Base-by-base conservation (phyloP, 129 eudicot species). In the Calendula officinalis region DNA sequence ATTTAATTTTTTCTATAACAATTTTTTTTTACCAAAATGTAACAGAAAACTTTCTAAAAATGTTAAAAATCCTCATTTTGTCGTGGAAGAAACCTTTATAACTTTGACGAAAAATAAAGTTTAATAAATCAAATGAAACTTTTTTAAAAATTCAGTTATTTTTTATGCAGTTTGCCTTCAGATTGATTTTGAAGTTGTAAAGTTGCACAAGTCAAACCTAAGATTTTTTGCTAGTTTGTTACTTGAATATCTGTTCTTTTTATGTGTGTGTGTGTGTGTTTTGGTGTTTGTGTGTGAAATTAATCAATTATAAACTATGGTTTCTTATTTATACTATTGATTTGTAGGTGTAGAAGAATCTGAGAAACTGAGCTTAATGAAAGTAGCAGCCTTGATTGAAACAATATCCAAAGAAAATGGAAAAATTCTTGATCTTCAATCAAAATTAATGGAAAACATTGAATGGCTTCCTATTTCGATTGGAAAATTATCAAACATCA, bases 351-450 rank as follows among this genome's bases (percentile, higher is more conserved):
- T 62, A 33, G 81, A 67, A 52, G 79, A 76, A 48, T 11, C 48
- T 51, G 88, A 88, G 68, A 85, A 85, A 67, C 22, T 87, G 57
- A 85, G 87, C 64, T 58, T 91, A 64, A 74, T 85, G 82, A 71
- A 88, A 72, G 84, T 91, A 60, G 94, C 96, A 44, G 94, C 96
- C 57, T 63, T 83, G 50, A 80, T 91, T 32, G 98, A 91, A 79
- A 69, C 52, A 38, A 67, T 68, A 55, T 81, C 87, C 42, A 88
- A 79, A 83, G 66, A 56, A 45, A 83, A 78, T 34, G 82, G 51
- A 42, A 37, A 51, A 37, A 59, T 80, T 60, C 80, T 91, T 66
- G 84, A 91, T 79, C 89, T 91, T 75, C 84, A 73, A 50, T 86
- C 89, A 32, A 88, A 81, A 71, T 59, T 91, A 57, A 78, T 77